A percentile compares a stretch with the other conserved stretches of the same genome.
These are phyloP conservation scores for Taphrina communis DNA, from an alignment of 1,139 yeast genomes.

Conservation along the genomic window DNA sequence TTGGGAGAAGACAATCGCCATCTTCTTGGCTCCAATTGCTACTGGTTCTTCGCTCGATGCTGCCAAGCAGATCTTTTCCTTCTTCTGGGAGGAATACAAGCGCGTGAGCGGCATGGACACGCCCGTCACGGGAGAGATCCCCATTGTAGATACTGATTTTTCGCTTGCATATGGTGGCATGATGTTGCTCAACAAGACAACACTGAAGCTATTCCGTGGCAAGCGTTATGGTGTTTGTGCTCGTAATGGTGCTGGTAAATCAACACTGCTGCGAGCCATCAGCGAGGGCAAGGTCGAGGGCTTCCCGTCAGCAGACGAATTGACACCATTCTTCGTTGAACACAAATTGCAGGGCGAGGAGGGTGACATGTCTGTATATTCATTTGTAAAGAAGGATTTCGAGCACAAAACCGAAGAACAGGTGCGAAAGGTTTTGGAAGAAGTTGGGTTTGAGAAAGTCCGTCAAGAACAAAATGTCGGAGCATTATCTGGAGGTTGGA, in stretches of 20 bases:
- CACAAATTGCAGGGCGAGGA: slow-evolving; percentile 96
- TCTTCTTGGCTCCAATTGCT: slow-evolving; percentile 34
- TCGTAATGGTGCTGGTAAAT: slow-evolving; percentile 98
- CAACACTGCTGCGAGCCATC: slow-evolving; percentile 95
- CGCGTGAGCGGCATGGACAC: slow-evolving; percentile 37
- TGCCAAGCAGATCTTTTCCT: slow-evolving; percentile 29
- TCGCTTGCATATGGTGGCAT: slow-evolving; percentile 99
- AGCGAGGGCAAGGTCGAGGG: slow-evolving; percentile 98
- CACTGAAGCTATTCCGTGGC: slow-evolving; percentile 98
- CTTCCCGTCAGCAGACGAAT: slow-evolving; percentile 85
- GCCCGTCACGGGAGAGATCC: slow-evolving; percentile 34
- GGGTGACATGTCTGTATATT: slow-evolving; percentile 84
- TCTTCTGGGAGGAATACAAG: slow-evolving; percentile 36
- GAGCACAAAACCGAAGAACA: slow-evolving; percentile 77
- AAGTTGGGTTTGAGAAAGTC: slow-evolving; percentile 90
- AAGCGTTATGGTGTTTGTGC: slow-evolving; percentile 99
- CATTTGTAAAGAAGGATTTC: slow-evolving; percentile 89
- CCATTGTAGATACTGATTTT: slow-evolving; percentile 42
- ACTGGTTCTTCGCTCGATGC: slow-evolving; percentile 23
- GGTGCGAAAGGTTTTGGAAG: slow-evolving; percentile 66
- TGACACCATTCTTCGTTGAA: slow-evolving; percentile 95
- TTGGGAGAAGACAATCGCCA: slow-evolving; percentile 39
- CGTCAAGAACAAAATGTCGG: slow-evolving; percentile 90
- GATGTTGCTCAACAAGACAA: slow-evolving; percentile 99
- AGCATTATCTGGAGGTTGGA: slow-evolving; percentile 98